Percentiles rank a stretch among this genome's conserved stretches.
These are phyloP conservation scores for Ophiostoma australiae DNA, from an alignment of 2,329 filamentous ascomycete genomes.

Conservation along the genomic window DNA sequence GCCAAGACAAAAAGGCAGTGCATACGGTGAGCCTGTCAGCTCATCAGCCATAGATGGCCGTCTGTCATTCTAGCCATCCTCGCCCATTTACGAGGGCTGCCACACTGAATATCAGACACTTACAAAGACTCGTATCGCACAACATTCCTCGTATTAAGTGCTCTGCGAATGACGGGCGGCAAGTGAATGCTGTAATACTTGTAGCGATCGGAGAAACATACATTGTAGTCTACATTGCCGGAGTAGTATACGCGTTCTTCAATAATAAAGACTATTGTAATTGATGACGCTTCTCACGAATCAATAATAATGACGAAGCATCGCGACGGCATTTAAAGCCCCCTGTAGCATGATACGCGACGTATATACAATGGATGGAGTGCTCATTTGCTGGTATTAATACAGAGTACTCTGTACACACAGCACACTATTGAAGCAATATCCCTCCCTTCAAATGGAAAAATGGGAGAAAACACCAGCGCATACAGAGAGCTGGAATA, in stretches of 20 bases:
- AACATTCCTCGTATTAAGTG: not conserved
- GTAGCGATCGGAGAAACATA: too few species aligned
- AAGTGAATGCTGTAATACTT: too few species aligned
- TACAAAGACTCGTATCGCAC: not conserved
- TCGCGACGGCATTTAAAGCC: not conserved
- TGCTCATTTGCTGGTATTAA: not conserved
- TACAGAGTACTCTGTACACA: not conserved
- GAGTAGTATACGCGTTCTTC: not conserved
- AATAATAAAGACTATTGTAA: not conserved
- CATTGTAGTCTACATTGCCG: too few species aligned
- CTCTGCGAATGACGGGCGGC: not conserved
- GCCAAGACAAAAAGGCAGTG: not conserved
- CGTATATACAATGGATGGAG: too few species aligned
- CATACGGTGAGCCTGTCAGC: not conserved
- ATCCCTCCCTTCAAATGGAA: not conserved
- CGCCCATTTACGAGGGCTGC: conserved; percentile 2
- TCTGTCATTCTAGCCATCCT: not conserved
- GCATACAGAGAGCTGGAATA: not conserved
- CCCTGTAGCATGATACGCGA: not conserved
- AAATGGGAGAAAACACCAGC: too few species aligned
- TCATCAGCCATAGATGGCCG: not conserved
- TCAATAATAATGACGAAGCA: not conserved
- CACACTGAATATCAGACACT: not conserved
- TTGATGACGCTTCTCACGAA: not conserved
- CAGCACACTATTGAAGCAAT: not conserved